These are phyloP conservation scores for Diutina siamensis DNA, from an alignment of 1,139 yeast genomes.

Conservation along the genomic window DNA sequence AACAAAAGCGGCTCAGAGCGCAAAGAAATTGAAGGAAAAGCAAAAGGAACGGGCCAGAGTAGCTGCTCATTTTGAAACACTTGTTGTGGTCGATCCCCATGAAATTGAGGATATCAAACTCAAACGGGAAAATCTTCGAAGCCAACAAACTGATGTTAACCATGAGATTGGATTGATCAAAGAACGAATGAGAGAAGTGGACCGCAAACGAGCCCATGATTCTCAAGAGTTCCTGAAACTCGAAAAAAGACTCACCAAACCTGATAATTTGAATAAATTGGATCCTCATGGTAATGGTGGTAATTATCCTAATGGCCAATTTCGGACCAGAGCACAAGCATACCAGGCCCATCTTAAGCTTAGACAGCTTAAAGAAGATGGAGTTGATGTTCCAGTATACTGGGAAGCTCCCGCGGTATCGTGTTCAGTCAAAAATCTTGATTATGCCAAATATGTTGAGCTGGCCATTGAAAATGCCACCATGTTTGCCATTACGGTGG, in stretches of 20 bases:
- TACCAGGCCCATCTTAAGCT: neutral
- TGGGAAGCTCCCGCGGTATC: conserved; percentile 73
- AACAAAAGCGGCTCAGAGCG: conserved; percentile 15
- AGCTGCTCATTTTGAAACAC: conserved; percentile 9
- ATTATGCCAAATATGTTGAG: conserved; percentile 46
- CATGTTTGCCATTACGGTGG: conserved; percentile 36
- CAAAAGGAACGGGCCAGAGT: conserved; percentile 12
- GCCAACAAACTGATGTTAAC: conserved; percentile 10
- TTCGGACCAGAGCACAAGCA: neutral
- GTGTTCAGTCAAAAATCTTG: conserved; percentile 39
- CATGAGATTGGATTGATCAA: neutral
- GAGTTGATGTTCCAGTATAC: conserved; percentile 15
- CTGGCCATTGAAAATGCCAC: conserved; percentile 44
- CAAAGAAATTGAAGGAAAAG: conserved; percentile 15
- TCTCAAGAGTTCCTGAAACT: conserved; percentile 5
- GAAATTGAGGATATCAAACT: conserved; percentile 11
- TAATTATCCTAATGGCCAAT: neutral
- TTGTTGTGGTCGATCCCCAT: conserved; percentile 13
- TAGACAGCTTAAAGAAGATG: neutral
- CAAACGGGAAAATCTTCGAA: conserved; percentile 11
- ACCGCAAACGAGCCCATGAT: conserved; percentile 8
- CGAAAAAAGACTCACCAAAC: neutral
- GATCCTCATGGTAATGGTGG: conserved; percentile 3
- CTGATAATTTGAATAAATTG: neutral
- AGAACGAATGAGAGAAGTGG: conserved; percentile 7